Base-by-base conservation (phyloP, 257 asterid genomes). In the Rauvolfia tetraphylla region DNA sequence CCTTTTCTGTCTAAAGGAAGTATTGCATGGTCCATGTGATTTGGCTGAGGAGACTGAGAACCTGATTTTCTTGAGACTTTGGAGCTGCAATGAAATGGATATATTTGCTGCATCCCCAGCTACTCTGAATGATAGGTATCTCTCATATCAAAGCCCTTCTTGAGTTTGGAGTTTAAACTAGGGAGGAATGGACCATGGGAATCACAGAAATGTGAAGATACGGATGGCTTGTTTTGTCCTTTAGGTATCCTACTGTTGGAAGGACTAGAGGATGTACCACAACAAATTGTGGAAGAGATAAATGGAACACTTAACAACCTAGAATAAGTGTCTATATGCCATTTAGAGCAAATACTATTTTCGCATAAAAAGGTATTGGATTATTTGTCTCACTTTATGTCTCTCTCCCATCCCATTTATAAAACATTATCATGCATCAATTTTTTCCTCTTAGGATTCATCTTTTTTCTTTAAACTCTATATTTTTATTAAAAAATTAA, bases 21-120 rank as follows among this genome's bases (percentile, higher is more conserved):
- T 56, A 5, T 51, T 73, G 74, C 8, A 63, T 65, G 82, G 82
- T 39, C 75, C 82, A 79, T 72, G 74, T 22, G 54, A 27, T 11
- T 78, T 71, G 71, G 61, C 73, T 61, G 31, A 39, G 68, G 59
- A 15, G 25, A 66, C 51, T 63, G 34, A 18, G 68, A 72, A 69
- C 74, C 78, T 73, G 74, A 49, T 63, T 63, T 27, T 46, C 41
- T 22, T 7, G 51, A 38, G 31, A 67, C 29, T 13, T 54, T 63
- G 72, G 22, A 46, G 73, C 23, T 36, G 73, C 14, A 72, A 69
- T 25, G 51, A 4, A 46, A 61, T 46, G 17, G 31, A 42, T n/a
- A n/a, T 4, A 29, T 53, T 22, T 53, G n/a, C 9, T 53, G 27
- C 72, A 41, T 46, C 34, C 31, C 57, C 67, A 53, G 31, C 66